These are phyloP conservation scores for Solanum medicagineum DNA, from an alignment of 257 asterid genomes.

Conservation along the genomic window DNA sequence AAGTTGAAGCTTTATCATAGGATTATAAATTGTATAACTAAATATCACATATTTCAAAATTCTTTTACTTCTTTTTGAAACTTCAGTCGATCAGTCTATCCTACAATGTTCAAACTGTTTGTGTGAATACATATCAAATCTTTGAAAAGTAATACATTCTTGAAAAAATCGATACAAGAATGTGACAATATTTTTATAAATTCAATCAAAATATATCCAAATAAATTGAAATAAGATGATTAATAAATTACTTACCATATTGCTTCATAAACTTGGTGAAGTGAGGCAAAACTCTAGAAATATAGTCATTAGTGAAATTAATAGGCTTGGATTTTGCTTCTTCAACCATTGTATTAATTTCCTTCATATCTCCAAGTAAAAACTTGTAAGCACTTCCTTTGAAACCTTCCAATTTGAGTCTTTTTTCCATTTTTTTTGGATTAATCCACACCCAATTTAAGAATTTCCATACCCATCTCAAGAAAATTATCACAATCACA, in stretches of 20 bases:
- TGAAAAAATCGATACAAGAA: fast-evolving
- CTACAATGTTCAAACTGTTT: neutral
- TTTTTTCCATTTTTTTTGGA: neutral
- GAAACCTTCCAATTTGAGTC: neutral
- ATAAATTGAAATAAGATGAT: neutral
- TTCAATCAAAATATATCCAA: neutral
- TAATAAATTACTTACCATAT: neutral
- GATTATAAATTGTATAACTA: neutral
- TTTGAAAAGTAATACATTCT: fast-evolving
- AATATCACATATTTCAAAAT: neutral
- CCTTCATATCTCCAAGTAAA: neutral
- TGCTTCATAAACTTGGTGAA: neutral
- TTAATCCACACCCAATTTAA: constrained; percentile 12
- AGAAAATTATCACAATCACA: neutral
- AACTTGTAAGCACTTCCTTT: neutral
- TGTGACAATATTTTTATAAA: neutral
- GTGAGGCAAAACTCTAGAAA: neutral
- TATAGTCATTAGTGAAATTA: neutral
- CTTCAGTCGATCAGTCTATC: neutral
- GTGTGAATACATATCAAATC: neutral
- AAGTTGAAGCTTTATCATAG: too few species aligned
- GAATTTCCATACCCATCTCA: constrained; percentile 5
- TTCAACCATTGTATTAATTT: neutral
- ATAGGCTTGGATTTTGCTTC: neutral
- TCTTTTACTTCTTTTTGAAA: neutral